Evolutionary conservation across 1,139 yeast species (phyloP), one percentile per base, ranked within the genome.

Genomic region (Groenewaldozyma auringiensis): DNA sequence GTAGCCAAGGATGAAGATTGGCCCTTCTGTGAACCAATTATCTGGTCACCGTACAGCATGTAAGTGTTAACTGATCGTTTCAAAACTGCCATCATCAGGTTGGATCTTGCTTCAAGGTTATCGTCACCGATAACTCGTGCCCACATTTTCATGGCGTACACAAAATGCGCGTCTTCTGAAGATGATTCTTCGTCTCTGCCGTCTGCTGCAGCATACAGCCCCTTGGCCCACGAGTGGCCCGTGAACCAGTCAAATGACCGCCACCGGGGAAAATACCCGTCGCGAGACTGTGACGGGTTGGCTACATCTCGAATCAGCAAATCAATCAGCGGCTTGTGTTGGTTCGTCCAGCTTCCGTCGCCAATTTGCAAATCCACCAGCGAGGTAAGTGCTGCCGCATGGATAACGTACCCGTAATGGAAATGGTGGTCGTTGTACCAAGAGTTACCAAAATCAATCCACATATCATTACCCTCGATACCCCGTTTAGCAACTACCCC

Each of bases 151-250:
- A 81, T 77, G 45, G 81, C 88, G 60, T 80, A 81, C 2, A 81
- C 74, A 58, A 79, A 79, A 61, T 82, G 81, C 36, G 52, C 51
- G 57, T 82, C 87, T 61, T 83, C 89, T 20, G 84, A 77, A 3
- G 83, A 70, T 1, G 84, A 78, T 60, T 83, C 89, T 64, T 82
- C 81, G 56, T 83, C 80, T 53, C 78, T 75, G 50, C 88, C 88
- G 58, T 82, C 87, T 22, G 76, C 80, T 50, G 76, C 67, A 27
- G 71, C 73, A 55, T 74, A 76, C 45, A 82, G 67, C 20, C 89
- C 89, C 46, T 75, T 74, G 4, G 89, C 87, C 85, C 86, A 81
- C 3, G 87, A 80, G 59, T 83, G 88, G 29, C 92, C 92, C 38
- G 73, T 72, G 61, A 67, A 82, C 85, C 86, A 82, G 59, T 81